Evolutionary conservation across 1,139 yeast species (phyloP).

Genomic region (Geotrichum reessii): DNA sequence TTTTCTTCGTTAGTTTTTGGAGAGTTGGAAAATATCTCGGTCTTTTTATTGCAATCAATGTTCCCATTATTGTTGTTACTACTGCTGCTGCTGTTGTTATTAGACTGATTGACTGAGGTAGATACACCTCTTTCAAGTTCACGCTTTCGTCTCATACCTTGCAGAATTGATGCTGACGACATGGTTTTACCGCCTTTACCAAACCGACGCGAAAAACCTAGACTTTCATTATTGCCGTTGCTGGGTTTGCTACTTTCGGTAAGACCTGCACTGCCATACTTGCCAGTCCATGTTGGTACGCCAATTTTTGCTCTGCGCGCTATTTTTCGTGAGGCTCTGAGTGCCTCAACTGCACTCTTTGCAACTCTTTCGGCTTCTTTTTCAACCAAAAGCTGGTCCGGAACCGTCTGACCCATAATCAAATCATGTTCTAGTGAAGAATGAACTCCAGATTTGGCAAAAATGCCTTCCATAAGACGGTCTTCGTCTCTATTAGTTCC

Average conservation of each 20-base stretch:
- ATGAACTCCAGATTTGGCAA: constrained; percentile 68
- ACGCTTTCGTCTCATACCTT: constrained; percentile 26
- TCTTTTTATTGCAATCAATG: background rate
- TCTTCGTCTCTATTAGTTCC: constrained; percentile 40
- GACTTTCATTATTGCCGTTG: background rate
- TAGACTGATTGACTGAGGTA: background rate
- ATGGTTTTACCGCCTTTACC: constrained; percentile 17
- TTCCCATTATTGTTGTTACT: background rate
- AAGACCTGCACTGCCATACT: constrained; percentile 77
- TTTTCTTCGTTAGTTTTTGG: constrained; percentile 21
- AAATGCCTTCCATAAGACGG: constrained; percentile 66
- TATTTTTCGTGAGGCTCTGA: constrained; percentile 58
- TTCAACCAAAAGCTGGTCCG: constrained; percentile 55
- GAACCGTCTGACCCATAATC: constrained; percentile 53
- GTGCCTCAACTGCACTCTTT: constrained; percentile 64
- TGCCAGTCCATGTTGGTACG: constrained; percentile 95
- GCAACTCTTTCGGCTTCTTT: constrained; percentile 77
- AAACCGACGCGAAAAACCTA: constrained; percentile 5
- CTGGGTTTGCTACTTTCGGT: constrained; percentile 28
- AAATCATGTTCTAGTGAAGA: constrained; percentile 76
- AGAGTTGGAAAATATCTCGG: background rate
- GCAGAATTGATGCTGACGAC: constrained; percentile 29
- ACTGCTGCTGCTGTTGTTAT: background rate
- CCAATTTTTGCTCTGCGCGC: constrained; percentile 67
- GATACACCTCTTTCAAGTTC: constrained; percentile 26